Percentiles rank a stretch among this genome's conserved stretches.
Evolutionary conservation across 192 early-diverging fungal genomes (phyloP).

Genomic region (Rhizoclosmatium sp.): DNA sequence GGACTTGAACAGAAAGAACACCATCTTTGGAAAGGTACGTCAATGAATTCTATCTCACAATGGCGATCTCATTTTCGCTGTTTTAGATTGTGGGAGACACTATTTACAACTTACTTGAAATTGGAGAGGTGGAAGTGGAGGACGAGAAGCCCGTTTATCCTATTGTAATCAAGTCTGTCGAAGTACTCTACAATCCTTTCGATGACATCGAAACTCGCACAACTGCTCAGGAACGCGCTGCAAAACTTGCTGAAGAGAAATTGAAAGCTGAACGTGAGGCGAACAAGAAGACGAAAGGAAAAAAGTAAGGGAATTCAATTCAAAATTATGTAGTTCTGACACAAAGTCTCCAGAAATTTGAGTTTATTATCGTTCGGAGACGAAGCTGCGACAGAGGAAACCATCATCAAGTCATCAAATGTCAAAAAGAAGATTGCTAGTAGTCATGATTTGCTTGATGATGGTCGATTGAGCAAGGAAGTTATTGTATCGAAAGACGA

Average conservation of each 20-base stretch:
- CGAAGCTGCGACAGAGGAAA: conserved; percentile 69
- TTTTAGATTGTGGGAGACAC: conserved; percentile 85
- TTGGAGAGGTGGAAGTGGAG: conserved; percentile 78
- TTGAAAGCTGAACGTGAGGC: conserved; percentile 17
- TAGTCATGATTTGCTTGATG: conserved; percentile 78
- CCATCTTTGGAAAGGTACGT: conserved; percentile 88
- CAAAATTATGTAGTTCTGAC: not conserved
- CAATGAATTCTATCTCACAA: not conserved
- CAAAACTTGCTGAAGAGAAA: conserved; percentile 43
- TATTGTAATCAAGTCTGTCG: conserved; percentile 66
- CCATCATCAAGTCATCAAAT: conserved; percentile 25
- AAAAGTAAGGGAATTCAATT: conserved; percentile 58
- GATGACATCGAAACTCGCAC: conserved; percentile 86
- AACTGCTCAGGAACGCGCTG: conserved; percentile 52
- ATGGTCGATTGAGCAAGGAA: conserved; percentile 44
- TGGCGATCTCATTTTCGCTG: conserved; percentile 2
- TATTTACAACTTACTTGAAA: conserved; percentile 88
- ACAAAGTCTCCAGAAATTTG: conserved; percentile 62
- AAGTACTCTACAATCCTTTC: conserved; percentile 88
- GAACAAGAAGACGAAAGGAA: conserved; percentile 57
- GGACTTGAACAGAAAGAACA: conserved; percentile 88
- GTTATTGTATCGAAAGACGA: conserved; percentile 47
- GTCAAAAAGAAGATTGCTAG: conserved; percentile 66
- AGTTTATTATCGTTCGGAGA: conserved; percentile 90
- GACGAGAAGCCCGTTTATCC: conserved; percentile 84